These are phyloP conservation scores for Mycena belliarum DNA, from an alignment of 768 basidiomycete species.

Conservation along the genomic window DNA sequence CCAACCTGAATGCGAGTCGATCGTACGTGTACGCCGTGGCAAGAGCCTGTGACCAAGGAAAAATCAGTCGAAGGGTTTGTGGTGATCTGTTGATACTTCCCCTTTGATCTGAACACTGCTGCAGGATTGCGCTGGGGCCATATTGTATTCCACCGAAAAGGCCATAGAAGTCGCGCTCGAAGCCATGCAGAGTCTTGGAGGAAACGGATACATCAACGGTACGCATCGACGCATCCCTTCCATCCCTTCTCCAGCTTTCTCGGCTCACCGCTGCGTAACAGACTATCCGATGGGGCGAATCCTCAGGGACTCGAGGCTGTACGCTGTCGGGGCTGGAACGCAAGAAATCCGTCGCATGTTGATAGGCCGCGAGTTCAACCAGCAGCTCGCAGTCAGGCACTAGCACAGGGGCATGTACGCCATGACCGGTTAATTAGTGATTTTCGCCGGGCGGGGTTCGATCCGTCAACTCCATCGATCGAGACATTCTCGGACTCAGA, in stretches of 20 bases:
- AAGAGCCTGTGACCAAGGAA: constrained; percentile 79
- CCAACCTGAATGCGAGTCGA: constrained; percentile 83
- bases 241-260: neutral
- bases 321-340: constrained; percentile 95
- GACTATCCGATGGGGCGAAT: constrained; percentile 91
- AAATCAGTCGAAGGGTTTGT: constrained; percentile 70
- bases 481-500: neutral
- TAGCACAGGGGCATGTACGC: constrained; percentile 1
- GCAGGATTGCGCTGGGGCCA: constrained; percentile 94
- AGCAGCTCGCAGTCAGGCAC: constrained; percentile 42
- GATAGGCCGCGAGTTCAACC: constrained; percentile 91
- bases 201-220: constrained; percentile 97
- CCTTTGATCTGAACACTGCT: neutral
- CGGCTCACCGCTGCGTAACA: constrained; percentile 32
- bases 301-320: constrained; percentile 83
- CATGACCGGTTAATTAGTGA: neutral
- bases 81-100: neutral
- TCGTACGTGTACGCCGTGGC: constrained; percentile 94
- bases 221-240: constrained; percentile 1
- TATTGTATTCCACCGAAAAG: constrained; percentile 90
- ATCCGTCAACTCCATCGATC: neutral
- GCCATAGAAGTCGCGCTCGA: constrained; percentile 90
- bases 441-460: neutral
- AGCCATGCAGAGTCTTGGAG: constrained; percentile 91
- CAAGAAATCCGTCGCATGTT: constrained; percentile 95